Conservation (phyloP, 441 rosid genomes). For the Bruguiera hainesii region DNA sequence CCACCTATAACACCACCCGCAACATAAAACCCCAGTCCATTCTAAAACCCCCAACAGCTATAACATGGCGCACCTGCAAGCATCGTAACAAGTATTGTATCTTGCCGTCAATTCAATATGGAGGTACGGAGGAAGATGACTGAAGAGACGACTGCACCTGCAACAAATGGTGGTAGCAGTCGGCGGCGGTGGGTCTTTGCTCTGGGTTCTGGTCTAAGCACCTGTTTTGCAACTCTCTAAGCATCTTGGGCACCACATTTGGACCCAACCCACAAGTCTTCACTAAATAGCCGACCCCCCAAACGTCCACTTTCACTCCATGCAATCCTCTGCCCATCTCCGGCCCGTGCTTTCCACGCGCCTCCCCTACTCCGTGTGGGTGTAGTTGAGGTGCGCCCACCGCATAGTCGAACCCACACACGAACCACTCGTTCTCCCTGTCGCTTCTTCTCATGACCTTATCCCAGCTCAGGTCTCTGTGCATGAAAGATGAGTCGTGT, state of each 20-base stretch:
- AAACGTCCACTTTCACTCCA: constrained; percentile 91
- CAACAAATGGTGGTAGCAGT: constrained; percentile 85
- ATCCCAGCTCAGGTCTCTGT: constrained; percentile 84
- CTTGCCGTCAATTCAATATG: constrained; percentile 33
- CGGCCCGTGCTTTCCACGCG: constrained; percentile 66
- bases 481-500: constrained; percentile 95
- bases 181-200: constrained; percentile 89
- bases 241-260: constrained; percentile 55
- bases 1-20: too few relatives aligned
- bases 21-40: too few relatives aligned
- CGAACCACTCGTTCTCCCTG: constrained; percentile 64
- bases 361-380: constrained; percentile 49
- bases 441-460: constrained; percentile 57
- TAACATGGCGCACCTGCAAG: too few relatives aligned
- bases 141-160: constrained; percentile 75
- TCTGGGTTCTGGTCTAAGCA: constrained; percentile 90
- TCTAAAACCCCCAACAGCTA: too few relatives aligned
- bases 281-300: constrained; percentile 85
- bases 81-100: background rate
- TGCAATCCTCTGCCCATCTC: constrained; percentile 91
- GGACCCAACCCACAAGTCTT: constrained; percentile 63
- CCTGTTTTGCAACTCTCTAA: constrained; percentile 74
- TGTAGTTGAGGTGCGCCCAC: constrained; percentile 77
- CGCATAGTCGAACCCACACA: constrained; percentile 76
- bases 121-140: constrained; percentile 38